A percentile compares a stretch with the other conserved stretches of the same genome.
phyloP scores from a whole-genome alignment of 2,329 filamentous ascomycete genomes.

The Aspergillus amoenus region DNA sequence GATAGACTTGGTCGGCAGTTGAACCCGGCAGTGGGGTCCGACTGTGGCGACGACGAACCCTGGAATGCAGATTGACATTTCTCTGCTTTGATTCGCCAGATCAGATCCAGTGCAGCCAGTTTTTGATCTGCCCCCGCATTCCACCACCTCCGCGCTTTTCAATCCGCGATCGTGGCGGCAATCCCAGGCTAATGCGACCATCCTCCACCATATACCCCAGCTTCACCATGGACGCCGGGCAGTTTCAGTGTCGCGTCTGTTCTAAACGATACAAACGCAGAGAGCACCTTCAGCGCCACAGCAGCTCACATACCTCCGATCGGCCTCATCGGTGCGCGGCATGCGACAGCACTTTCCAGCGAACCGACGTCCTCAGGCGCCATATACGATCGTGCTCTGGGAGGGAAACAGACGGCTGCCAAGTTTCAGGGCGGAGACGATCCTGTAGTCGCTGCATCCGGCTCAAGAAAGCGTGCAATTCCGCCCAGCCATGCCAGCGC shows the following conservation, averaged over 20 bases:
- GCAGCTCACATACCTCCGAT: slow-evolving; percentile 31
- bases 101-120: not conserved
- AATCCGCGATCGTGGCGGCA: not conserved
- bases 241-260: slow-evolving; percentile 32
- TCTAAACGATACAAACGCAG: slow-evolving; percentile 38
- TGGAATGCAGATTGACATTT: not conserved
- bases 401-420: not conserved
- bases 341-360: slow-evolving; percentile 36
- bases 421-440: slow-evolving; percentile 23
- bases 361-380: slow-evolving; percentile 39
- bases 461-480: slow-evolving; percentile 38
- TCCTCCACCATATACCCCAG: not conserved
- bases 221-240: not conserved
- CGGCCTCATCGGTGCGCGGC: slow-evolving; percentile 33
- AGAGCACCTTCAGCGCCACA: slow-evolving; percentile 39
- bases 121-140: not conserved
- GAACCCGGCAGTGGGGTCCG: too few species aligned
- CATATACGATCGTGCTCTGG: slow-evolving; percentile 36
- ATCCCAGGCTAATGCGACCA: not conserved
- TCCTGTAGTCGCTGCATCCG: slow-evolving; percentile 38
- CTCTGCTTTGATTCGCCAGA: not conserved
- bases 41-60: not conserved
- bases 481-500: slow-evolving; percentile 30
- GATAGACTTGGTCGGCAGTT: too few species aligned
- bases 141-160: not conserved